Conservation (phyloP, 139 green algal genomes). For the Gonium pectorale region DNA sequence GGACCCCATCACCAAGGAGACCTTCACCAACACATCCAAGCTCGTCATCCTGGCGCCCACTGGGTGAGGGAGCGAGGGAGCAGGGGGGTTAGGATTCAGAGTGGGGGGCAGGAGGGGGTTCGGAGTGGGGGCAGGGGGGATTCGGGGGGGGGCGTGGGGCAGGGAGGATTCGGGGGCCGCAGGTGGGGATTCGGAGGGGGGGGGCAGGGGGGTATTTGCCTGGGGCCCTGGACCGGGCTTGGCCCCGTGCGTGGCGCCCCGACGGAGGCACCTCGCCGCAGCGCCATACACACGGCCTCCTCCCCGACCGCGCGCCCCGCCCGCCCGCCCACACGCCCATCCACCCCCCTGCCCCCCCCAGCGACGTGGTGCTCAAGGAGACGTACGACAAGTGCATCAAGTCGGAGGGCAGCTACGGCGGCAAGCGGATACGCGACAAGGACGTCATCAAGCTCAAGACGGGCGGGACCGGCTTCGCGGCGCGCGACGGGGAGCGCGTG, state of each 20-base stretch:
- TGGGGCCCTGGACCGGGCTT: too few relatives aligned
- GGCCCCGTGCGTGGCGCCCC: too few relatives aligned
- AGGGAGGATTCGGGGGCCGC: too few relatives aligned
- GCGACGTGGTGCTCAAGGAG: constrained; percentile 83
- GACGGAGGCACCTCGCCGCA: too few relatives aligned
- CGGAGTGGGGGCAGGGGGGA: too few relatives aligned
- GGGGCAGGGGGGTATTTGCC: too few relatives aligned
- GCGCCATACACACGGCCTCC: too few relatives aligned
- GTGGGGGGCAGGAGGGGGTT: too few relatives aligned
- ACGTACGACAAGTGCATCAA: constrained; percentile 86
- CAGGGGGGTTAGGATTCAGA: too few relatives aligned
- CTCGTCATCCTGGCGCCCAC: constrained; percentile 88
- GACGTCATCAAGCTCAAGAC: constrained; percentile 81
- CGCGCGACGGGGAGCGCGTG: constrained; percentile 75
- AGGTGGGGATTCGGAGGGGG: too few relatives aligned
- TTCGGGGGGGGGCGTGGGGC: too few relatives aligned
- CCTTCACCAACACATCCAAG: constrained; percentile 84
- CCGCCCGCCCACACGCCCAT: background rate
- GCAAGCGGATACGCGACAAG: constrained; percentile 49
- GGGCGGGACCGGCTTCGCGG: constrained; percentile 86
- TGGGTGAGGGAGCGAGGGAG: constrained; percentile 47
- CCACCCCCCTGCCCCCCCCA: background rate
- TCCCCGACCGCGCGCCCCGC: background rate
- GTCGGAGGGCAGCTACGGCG: constrained; percentile 82
- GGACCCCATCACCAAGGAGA: constrained; percentile 89